Evolutionary conservation across 805 yeast species (phyloP), one percentile per base, ranked within the genome.

Genomic region (Pichia heedii): DNA sequence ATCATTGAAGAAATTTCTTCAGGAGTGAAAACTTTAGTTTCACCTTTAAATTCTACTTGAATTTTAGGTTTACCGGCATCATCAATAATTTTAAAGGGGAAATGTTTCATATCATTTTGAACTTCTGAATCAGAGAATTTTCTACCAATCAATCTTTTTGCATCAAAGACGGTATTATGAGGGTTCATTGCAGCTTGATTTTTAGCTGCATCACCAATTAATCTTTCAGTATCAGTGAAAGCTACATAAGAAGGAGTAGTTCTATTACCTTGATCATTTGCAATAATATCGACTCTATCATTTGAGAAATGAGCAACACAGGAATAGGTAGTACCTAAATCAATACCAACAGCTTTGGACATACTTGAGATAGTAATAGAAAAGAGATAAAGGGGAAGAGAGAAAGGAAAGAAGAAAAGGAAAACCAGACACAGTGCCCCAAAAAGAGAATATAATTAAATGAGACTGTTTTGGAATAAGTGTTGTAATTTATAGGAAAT

Each of bases 231-330:
- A 55, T 84, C 93, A 43, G 95, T 85, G 74, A 88, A 88, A 36
- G 96, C 96, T 45, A 89, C 97, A 65, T 83, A 89, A 27, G 96
- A 89, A 46, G 97, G 96, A 45, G 97, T 89, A 48, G 89, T 88
- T 77, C 97, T 86, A 79, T 88, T 88, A 80, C 97, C 97, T 75
- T 88, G 97, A 68, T 89, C 97, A 66, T 88, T 88, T 60, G 97
- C 96, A 63, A 88, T 84, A 67, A 88, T 89, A 70, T 89, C 97
- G 42, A 89, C 97, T 64, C 84, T 76, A 56, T 90, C 94, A 62
- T 84, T 84, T 58, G 87, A 74, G 74, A 87, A 87, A 63, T 87
- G 94, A 57, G 95, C 96, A 51, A 88, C 96, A 79, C 96, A 88
- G 41, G 96, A 87, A 74, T 87, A 87, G 47, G 95, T 87, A 47